Evolutionary conservation across 2,329 filamentous ascomycete species (phyloP).

Genomic region (Aspergillus sergii): DNA sequence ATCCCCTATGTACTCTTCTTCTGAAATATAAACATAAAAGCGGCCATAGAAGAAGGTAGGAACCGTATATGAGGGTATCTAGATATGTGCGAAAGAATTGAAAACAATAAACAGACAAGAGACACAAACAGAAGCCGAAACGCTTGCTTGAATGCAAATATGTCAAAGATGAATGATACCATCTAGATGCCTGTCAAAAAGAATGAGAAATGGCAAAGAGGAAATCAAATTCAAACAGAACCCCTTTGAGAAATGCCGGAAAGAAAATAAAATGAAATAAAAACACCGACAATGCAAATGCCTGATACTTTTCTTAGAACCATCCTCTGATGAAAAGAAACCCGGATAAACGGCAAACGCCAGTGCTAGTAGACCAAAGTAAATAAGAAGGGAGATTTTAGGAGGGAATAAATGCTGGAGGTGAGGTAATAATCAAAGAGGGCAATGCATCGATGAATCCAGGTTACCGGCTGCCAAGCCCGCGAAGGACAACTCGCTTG

Average conservation of each 20-base stretch:
- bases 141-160: slow-evolving; percentile 8
- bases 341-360: slow-evolving; percentile 15
- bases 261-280: slow-evolving; percentile 1
- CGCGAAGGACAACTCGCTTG: slow-evolving; percentile 41
- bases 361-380: slow-evolving; percentile 17
- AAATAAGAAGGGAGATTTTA: slow-evolving; percentile 7
- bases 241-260: background rate
- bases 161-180: slow-evolving; percentile 7
- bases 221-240: background rate
- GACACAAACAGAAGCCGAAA: slow-evolving; percentile 11
- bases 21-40: slow-evolving; percentile 3
- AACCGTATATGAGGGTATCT: slow-evolving; percentile 22
- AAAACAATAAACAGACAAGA: slow-evolving; percentile 19
- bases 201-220: background rate
- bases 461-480: slow-evolving; percentile 32
- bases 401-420: slow-evolving; percentile 6
- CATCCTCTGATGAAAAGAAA: slow-evolving; percentile 7
- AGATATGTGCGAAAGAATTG: slow-evolving; percentile 19
- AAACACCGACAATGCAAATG: slow-evolving; percentile 11
- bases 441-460: background rate
- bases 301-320: slow-evolving; percentile 12
- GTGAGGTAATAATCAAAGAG: slow-evolving; percentile 5
- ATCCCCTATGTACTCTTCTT: background rate
- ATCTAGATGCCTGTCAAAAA: slow-evolving; percentile 2
- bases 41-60: slow-evolving; percentile 9